A percentile compares a stretch with the other conserved stretches of the same genome.
Evolutionary conservation across 139 green algal genomes (phyloP).

Genomic region (Protoeuglena noctilucae): DNA sequence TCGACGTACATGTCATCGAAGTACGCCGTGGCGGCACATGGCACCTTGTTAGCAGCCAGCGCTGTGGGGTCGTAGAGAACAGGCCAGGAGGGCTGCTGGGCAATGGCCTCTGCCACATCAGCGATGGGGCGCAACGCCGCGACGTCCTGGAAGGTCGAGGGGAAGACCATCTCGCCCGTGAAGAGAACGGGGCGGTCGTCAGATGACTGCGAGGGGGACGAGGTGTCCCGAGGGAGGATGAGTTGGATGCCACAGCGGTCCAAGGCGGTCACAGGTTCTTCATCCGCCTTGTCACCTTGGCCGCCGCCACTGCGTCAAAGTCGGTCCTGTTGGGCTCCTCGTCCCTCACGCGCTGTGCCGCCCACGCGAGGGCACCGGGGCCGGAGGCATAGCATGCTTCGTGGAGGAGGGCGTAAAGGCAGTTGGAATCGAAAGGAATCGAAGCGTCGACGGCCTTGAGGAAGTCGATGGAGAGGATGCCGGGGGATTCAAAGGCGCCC

Average conservation of each 20-base stretch:
- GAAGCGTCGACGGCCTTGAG: constrained; percentile 2
- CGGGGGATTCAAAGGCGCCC: constrained; percentile 2
- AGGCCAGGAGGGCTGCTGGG: constrained; percentile 3
- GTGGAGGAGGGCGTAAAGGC: constrained; percentile 8
- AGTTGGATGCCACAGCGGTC: too few species aligned
- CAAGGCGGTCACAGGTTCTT: too few species aligned
- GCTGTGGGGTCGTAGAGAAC: constrained; percentile 1
- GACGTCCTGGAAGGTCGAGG: constrained; percentile 6
- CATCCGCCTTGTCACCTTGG: too few species aligned
- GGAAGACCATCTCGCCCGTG: constrained; percentile 10
- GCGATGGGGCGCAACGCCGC: constrained; percentile 1
- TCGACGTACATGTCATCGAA: constrained; percentile 11
- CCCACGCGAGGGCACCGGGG: neutral
- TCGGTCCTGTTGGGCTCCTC: constrained; percentile 1
- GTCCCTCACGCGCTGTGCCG: neutral
- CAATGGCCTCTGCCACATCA: neutral
- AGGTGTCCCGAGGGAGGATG: too few species aligned
- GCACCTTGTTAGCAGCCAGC: constrained; percentile 2
- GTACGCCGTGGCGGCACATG: neutral
- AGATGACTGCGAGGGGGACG: too few species aligned
- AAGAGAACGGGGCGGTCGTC: constrained; percentile 2
- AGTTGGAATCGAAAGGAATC: constrained; percentile 1
- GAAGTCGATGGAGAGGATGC: constrained; percentile 2
- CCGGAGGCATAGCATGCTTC: constrained; percentile 3
- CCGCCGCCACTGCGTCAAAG: neutral